Evolutionary conservation across 106 monocot species (phyloP).

Genomic region (Phalaenopsis aphrodite): DNA sequence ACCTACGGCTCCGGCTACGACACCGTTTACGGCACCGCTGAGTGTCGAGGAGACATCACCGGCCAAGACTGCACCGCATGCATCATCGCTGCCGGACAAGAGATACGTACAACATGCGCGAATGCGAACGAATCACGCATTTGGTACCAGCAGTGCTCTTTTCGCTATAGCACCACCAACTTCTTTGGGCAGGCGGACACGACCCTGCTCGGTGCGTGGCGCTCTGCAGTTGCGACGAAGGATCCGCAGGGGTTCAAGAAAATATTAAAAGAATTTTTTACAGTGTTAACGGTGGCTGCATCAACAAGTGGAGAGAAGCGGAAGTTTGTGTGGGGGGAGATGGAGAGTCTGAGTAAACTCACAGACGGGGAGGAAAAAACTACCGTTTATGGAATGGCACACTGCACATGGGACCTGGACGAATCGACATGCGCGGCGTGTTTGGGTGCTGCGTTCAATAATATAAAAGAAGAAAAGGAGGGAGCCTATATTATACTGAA

Average conservation of each 20-base stretch:
- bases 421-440: neutral
- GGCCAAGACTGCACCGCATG: neutral
- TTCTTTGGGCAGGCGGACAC: neutral
- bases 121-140: neutral
- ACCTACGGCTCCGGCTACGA: neutral
- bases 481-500: too few relatives aligned
- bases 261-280: neutral
- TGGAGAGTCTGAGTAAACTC: neutral
- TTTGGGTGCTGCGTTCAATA: neutral
- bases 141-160: neutral
- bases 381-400: neutral
- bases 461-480: too few relatives aligned
- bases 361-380: neutral
- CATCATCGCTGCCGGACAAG: neutral
- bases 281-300: neutral
- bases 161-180: neutral
- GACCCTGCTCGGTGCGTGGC: neutral
- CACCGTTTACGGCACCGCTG: neutral
- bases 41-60: neutral
- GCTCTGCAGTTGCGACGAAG: too few relatives aligned
- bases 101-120: neutral
- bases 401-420: neutral
- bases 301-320: neutral
- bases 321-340: neutral
- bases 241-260: neutral